Conservation (phyloP, 2,329 filamentous ascomycete genomes). For the Ophiocordyceps robertsii region DNA sequence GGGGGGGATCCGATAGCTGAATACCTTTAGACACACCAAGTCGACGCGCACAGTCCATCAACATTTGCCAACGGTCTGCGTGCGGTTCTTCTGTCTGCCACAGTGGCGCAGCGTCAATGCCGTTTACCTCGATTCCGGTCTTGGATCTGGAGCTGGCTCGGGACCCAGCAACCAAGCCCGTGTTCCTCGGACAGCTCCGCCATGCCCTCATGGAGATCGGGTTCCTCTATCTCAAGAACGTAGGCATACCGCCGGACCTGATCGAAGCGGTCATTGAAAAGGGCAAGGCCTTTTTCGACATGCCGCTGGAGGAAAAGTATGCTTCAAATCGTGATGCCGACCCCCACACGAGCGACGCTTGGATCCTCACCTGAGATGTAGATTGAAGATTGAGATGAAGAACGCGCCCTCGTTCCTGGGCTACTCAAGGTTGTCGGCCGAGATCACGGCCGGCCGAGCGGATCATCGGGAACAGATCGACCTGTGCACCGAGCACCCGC, state of each 20-base stretch:
- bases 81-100: not conserved
- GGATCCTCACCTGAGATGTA: constrained; percentile 10
- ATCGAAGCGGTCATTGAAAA: constrained; percentile 52
- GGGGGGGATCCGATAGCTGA: not conserved
- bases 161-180: constrained; percentile 51
- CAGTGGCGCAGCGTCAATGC: constrained; percentile 28
- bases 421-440: constrained; percentile 51
- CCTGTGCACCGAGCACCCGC: constrained; percentile 62
- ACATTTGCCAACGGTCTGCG: not conserved
- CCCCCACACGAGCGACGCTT: not conserved
- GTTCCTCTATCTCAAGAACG: constrained; percentile 74
- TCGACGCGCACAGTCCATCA: not conserved
- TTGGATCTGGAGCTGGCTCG: constrained; percentile 59
- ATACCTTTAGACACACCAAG: not conserved
- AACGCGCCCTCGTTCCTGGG: constrained; percentile 60
- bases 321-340: not conserved
- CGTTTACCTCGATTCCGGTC: constrained; percentile 65
- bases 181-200: constrained; percentile 57
- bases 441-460: constrained; percentile 58
- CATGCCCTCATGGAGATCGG: constrained; percentile 75
- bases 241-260: constrained; percentile 54
- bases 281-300: constrained; percentile 62
- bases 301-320: constrained; percentile 63
- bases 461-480: constrained; percentile 84
- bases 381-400: constrained; percentile 58